These are phyloP conservation scores for Thermochaetoides thermophila DNA, from an alignment of 495 filamentous ascomycete genomes.

Conservation along the genomic window DNA sequence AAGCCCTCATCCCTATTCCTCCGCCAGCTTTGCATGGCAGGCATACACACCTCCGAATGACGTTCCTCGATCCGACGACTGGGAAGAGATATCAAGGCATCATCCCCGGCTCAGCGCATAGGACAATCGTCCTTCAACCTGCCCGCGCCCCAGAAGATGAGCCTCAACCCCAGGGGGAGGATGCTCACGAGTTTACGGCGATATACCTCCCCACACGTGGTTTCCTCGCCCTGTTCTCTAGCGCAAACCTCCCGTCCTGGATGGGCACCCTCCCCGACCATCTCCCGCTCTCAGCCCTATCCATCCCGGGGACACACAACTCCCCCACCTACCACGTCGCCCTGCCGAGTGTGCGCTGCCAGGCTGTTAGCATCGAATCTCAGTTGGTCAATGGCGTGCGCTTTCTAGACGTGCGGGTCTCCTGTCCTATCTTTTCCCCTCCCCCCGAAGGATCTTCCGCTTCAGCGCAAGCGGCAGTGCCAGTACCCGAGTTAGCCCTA, in stretches of 20 bases:
- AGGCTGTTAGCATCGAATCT: conserved; percentile 56
- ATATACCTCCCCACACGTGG: conserved; percentile 51
- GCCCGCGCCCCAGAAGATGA: conserved; percentile 3
- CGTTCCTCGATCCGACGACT: conserved; percentile 24
- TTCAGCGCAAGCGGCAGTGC: conserved; percentile 19
- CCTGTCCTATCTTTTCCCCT: conserved; percentile 15
- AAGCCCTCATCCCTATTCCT: conserved; percentile 17
- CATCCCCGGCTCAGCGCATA: conserved; percentile 22
- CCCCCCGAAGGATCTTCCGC: not conserved
- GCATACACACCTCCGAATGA: conserved; percentile 30
- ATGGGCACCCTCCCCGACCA: conserved; percentile 58
- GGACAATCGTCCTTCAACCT: conserved; percentile 19
- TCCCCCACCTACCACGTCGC: conserved; percentile 69
- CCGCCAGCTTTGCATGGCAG: conserved; percentile 18
- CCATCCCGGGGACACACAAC: conserved; percentile 94
- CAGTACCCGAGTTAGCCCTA: conserved; percentile 37
- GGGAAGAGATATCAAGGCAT: conserved; percentile 23
- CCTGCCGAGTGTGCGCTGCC: conserved; percentile 85
- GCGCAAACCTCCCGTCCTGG: conserved; percentile 57
- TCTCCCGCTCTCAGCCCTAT: conserved; percentile 61
- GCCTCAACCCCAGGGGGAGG: not conserved
- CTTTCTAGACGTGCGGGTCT: conserved; percentile 80
- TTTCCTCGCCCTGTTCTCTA: conserved; percentile 65
- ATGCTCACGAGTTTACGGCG: conserved; percentile 41
- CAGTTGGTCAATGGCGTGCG: conserved; percentile 86